Conservation (phyloP, 2,329 filamentous ascomycete species). For the Sporothrix sp. region DNA sequence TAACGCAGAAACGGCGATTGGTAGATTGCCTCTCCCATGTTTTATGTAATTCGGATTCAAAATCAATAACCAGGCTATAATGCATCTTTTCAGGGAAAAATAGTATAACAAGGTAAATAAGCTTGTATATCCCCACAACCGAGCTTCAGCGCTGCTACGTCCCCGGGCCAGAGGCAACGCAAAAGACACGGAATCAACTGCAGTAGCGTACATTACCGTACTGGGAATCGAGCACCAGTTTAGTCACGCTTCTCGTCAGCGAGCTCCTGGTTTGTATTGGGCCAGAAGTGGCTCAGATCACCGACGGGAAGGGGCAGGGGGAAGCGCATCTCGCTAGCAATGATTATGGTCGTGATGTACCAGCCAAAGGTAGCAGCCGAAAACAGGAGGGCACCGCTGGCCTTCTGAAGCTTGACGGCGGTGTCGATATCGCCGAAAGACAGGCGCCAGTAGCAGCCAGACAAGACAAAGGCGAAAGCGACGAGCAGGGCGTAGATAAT, state of each 20-base stretch:
- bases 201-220: too few relatives aligned
- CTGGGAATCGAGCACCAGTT: background rate
- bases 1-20: too few relatives aligned
- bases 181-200: background rate
- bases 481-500: slow-evolving; percentile 39
- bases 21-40: background rate
- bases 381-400: slow-evolving; percentile 33
- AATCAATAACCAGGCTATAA: background rate
- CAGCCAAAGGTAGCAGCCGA: slow-evolving; percentile 38
- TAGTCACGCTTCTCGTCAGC: slow-evolving; percentile 11
- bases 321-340: slow-evolving; percentile 43
- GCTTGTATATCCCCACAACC: background rate
- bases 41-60: background rate
- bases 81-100: background rate
- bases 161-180: background rate
- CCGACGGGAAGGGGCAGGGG: slow-evolving; percentile 39
- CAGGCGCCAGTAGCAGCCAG: slow-evolving; percentile 40
- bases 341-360: slow-evolving; percentile 45
- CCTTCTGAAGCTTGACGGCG: slow-evolving; percentile 35
- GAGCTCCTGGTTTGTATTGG: slow-evolving; percentile 25
- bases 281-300: slow-evolving; percentile 42
- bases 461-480: slow-evolving; percentile 34
- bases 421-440: slow-evolving; percentile 32
- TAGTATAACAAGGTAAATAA: background rate
- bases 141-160: background rate